phyloP scores from a whole-genome alignment of 1,284 basidiomycete species.

The Cutaneotrichosporon sp. region DNA sequence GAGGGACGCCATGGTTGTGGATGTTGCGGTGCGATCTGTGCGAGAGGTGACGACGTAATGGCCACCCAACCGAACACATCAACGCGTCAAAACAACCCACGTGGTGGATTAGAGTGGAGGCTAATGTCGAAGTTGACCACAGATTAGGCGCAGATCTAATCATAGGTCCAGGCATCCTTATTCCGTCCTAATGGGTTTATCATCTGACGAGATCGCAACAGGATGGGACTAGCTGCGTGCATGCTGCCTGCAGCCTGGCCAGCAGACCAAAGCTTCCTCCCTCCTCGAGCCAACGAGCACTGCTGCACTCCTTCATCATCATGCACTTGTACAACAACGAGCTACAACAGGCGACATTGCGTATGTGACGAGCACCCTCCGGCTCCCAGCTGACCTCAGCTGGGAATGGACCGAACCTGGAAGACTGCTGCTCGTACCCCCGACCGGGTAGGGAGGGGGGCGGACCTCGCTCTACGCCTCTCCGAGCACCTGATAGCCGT shows the following conservation, averaged over 20 bases:
- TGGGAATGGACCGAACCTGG: slow-evolving; percentile 27
- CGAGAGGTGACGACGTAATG: neutral
- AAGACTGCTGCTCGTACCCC: slow-evolving; percentile 36
- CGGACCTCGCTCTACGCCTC: slow-evolving; percentile 37
- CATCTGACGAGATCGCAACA: too few species aligned
- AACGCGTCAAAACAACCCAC: neutral
- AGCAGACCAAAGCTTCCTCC: too few species aligned
- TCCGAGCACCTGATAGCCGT: slow-evolving; percentile 46
- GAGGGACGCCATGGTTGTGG: slow-evolving; percentile 39
- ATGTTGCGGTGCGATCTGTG: neutral
- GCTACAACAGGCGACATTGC: neutral
- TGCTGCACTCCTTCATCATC: neutral
- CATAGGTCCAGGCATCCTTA: neutral
- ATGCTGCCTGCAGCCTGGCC: too few species aligned
- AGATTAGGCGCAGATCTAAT: too few species aligned
- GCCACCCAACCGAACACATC: neutral
- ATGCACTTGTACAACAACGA: neutral
- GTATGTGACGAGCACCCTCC: slow-evolving; percentile 28
- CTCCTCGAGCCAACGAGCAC: too few species aligned
- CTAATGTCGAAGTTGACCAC: too few species aligned
- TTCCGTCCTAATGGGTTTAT: too few species aligned
- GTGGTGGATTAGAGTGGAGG: neutral
- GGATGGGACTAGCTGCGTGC: too few species aligned
- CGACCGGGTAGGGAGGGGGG: slow-evolving; percentile 34
- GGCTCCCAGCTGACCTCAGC: neutral